Percentiles rank a stretch among this genome's conserved stretches.
Evolutionary conservation across 2,329 filamentous ascomycete species (phyloP).

Genomic region (Microascus cirrosus): DNA sequence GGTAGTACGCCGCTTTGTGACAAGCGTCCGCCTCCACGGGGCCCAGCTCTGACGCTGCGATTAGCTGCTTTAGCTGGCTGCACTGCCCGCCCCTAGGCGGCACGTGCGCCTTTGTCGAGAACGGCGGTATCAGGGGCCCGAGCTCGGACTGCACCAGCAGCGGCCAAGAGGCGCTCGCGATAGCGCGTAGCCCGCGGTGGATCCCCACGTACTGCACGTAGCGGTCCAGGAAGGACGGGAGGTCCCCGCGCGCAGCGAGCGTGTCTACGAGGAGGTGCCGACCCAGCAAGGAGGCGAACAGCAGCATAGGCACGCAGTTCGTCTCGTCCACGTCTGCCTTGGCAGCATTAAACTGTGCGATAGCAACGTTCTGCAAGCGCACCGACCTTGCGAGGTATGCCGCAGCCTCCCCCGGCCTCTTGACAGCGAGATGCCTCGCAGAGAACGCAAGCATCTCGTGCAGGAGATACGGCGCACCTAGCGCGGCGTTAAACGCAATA

Average conservation of each 20-base stretch:
- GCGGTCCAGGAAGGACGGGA: constrained; percentile 15
- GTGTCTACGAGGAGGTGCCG: constrained; percentile 22
- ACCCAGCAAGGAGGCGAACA: constrained; percentile 21
- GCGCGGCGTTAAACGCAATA: constrained; percentile 11
- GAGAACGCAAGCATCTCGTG: constrained; percentile 23
- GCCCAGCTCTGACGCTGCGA: background rate
- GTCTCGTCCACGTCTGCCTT: constrained; percentile 11
- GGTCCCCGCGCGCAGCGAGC: constrained; percentile 12
- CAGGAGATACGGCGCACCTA: constrained; percentile 21
- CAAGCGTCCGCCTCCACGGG: background rate
- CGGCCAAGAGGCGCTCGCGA: constrained; percentile 6
- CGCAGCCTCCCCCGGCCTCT: constrained; percentile 12
- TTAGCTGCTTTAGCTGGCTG: background rate
- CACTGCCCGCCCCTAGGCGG: background rate
- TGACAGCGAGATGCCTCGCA: constrained; percentile 19
- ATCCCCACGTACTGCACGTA: constrained; percentile 17
- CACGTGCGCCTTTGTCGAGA: background rate
- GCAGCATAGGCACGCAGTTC: constrained; percentile 19
- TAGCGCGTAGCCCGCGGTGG: constrained; percentile 11
- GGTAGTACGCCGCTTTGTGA: background rate
- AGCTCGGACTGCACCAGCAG: background rate
- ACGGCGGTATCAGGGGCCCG: background rate
- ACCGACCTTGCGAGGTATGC: constrained; percentile 14
- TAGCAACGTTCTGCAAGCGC: constrained; percentile 19
- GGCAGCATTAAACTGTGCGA: constrained; percentile 17